Evolutionary conservation across 305 asterid genomes (phyloP), one percentile per base, ranked within the genome.

Genomic region (Solanum chacoense): DNA sequence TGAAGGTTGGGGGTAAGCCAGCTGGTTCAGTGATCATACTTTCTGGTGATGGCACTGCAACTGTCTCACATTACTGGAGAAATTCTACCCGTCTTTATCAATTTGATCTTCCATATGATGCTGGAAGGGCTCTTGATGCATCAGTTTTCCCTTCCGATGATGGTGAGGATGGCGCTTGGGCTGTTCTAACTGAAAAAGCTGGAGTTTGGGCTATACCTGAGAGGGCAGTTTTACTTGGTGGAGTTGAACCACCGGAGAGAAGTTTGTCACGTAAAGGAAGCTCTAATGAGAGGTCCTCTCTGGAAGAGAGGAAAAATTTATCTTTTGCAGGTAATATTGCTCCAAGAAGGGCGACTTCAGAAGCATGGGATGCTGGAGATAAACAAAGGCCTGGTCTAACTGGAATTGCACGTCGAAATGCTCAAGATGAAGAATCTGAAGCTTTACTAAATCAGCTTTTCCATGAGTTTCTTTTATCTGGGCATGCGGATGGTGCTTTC

Each of bases 171-270:
- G 98, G 98, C 88, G 96, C 98, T 75, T 96, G 99, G 99, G 96
- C 90, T 91, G 97, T 97, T 84, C 94, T 97, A 89, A 97, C 99
- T 26, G 98, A 96, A 92, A 97, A 94, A 92, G 99, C 97, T 91
- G 99, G 99, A 91, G 93, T 97, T 78, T 97, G 98, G 98, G 98
- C 98, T 35, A 96, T 97, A 90, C 99, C 99, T 88, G 99, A 95
- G 93, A 96, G 92, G 92, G 99, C 98, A 88, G 94, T 97, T 89
- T 90, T 95, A 90, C 92, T 93, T 88, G 98, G 99, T 89, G 99
- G 98, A 88, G 98, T 97, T 90, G 97, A 96, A 93, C 98, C 98
- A 31, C 99, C 99, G 85, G 98, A 96, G 90, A 90, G 98, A 90
- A 97, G 98, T 91, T 94, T 96, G 93, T 96, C 98, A 37, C 98